Conservation (phyloP, 2,329 filamentous ascomycete species). For the Cryphonectria parasitica region DNA sequence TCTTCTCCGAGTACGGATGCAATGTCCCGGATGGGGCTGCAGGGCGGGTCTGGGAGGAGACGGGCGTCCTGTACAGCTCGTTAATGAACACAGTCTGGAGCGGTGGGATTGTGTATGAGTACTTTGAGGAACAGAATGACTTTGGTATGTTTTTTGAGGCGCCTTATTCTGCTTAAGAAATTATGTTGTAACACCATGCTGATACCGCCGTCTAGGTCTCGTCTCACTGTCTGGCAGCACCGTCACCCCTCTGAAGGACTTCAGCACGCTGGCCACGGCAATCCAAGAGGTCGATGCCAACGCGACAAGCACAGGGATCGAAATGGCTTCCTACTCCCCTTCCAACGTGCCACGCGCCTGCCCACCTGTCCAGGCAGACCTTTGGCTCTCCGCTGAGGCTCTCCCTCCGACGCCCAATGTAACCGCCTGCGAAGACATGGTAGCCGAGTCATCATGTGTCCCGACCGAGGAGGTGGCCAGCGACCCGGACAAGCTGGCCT, state of each 20-base stretch:
- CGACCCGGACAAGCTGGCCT: constrained; percentile 60
- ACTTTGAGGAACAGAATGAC: constrained; percentile 87
- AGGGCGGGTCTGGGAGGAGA: constrained; percentile 82
- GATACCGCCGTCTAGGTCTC: constrained; percentile 54
- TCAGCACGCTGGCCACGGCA: constrained; percentile 70
- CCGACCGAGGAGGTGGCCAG: constrained; percentile 56
- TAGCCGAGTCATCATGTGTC: constrained; percentile 70
- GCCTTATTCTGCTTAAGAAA: too few relatives aligned
- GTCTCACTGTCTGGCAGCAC: constrained; percentile 60
- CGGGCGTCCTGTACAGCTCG: constrained; percentile 74
- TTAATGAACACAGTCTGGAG: constrained; percentile 88
- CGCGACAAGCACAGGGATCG: constrained; percentile 64
- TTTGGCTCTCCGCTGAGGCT: constrained; percentile 69
- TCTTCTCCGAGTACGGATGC: constrained; percentile 99
- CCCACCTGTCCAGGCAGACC: constrained; percentile 61
- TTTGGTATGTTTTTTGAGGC: constrained; percentile 27
- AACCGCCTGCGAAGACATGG: constrained; percentile 84
- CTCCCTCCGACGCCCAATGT: constrained; percentile 84
- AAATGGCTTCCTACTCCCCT: constrained; percentile 69
- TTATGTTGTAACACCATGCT: constrained; percentile 4
- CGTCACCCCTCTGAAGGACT: constrained; percentile 48
- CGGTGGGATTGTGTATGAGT: constrained; percentile 98
- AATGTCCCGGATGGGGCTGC: constrained; percentile 65
- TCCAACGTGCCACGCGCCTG: constrained; percentile 73
- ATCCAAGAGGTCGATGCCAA: constrained; percentile 71